Evolutionary conservation across 331 rosid genomes (phyloP).

Genomic region (Quercus tomentella): DNA sequence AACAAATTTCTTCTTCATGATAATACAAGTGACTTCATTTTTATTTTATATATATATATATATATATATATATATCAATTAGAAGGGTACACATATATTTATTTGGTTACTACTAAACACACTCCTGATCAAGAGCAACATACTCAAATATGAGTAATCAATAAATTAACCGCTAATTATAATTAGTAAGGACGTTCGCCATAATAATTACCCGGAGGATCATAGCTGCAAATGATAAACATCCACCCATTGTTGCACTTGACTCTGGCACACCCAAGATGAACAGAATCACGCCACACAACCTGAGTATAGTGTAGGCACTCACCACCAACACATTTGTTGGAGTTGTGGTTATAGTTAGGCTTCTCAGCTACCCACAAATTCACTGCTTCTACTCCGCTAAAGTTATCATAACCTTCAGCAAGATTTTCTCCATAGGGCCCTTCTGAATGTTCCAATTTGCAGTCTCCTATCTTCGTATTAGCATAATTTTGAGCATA

Average conservation of each 20-base stretch:
- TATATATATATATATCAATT: no score
- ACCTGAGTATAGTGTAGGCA: conserved; percentile 22
- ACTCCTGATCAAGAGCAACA: no score
- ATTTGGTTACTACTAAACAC: no score
- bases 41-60: no score
- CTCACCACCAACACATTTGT: conserved; percentile 14
- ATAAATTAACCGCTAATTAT: not conserved
- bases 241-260: conserved; percentile 29
- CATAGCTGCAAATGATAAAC: conserved; percentile 35
- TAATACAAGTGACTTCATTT: no score
- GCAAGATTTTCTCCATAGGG: conserved; percentile 15
- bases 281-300: conserved; percentile 15
- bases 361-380: conserved; percentile 24
- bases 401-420: not conserved
- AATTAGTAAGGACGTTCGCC: conserved; percentile 44
- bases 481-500: conserved; percentile 16
- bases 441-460: conserved; percentile 13
- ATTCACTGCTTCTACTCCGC: conserved; percentile 8
- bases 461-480: not conserved
- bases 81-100: no score
- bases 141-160: no score
- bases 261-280: conserved; percentile 24
- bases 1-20: no score
- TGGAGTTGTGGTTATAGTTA: not conserved
- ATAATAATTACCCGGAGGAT: conserved; percentile 33